Base-by-base conservation (phyloP, 2,329 filamentous ascomycete species). In the Penicillium sp. region DNA sequence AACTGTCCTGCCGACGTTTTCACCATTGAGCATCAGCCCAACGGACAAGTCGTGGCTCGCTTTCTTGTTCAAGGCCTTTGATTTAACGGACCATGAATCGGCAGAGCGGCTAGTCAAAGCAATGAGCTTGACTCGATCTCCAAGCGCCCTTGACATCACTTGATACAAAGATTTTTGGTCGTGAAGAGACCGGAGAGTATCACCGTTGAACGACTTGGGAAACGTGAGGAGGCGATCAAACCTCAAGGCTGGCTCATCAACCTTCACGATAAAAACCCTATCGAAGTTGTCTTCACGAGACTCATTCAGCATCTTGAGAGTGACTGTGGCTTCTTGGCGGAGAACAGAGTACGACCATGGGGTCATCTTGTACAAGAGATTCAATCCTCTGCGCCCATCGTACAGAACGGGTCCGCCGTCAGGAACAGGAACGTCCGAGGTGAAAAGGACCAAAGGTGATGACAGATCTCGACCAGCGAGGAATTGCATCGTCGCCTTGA, bases 401-500 rank as follows among this genome's bases (percentile, higher is more conserved):
- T 90, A 96, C 50, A 97, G 79, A 33, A 93, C 82, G 1, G 95
- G 93, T 79, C 82, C 68, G 70, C 75, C 67, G 70, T 78, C 27
- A 59, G 75, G 69, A 66, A 81, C 66, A 18, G 64, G 41, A n/a
- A 74, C 56, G 37, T 70, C 68, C 16, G 61, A 67, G 47, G 66
- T 60, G 40, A 65, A 72, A 36, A 74, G 62, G 58, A 86, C 69
- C 62, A 88, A 82, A 0, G 90, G 87, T 64, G 85, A 89, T 67
- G 85, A 88, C 55, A 97, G 79, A 69, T 96, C 88, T 39, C 85
- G 88, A 1, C 85, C 84, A 1, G 89, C 87, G 18, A 99, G 79
- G 66, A 94, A 95, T 71, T 97, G 94, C n/a, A 99, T 79, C 1
- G 89, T 87, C 2, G 92, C 93, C 76, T 97, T 98, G 83, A 99